Evolutionary conservation across 257 asterid genomes (phyloP).

Genomic region (Phtheirospermum japonicum): DNA sequence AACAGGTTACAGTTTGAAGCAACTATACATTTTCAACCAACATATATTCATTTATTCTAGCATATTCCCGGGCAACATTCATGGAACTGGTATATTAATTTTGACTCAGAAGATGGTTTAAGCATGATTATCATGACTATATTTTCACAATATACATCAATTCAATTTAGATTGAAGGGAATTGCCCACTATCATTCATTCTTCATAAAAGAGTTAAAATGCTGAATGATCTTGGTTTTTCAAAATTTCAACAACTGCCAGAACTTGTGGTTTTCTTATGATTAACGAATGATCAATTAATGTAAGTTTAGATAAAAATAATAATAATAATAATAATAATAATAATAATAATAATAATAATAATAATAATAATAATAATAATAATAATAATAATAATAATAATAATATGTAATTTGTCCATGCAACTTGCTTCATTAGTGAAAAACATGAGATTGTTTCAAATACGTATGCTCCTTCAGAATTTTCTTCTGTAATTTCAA

Average conservation of each 20-base stretch:
- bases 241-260: not conserved
- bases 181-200: not conserved
- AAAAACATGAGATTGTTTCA: no score
- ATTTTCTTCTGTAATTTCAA: not conserved
- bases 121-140: slow-evolving; percentile 12
- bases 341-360: no score
- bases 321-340: no score
- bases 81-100: slow-evolving; percentile 1
- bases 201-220: not conserved
- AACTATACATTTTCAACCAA: not conserved
- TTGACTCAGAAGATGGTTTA: not conserved
- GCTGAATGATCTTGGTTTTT: not conserved
- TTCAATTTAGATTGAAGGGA: not conserved
- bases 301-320: slow-evolving; percentile 7
- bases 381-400: slow-evolving; percentile 8
- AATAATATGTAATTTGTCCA: not conserved
- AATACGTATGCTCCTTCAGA: slow-evolving; percentile 6
- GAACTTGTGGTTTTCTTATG: not conserved
- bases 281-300: not conserved
- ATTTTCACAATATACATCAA: not conserved
- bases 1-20: not conserved
- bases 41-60: slow-evolving; percentile 9
- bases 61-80: not conserved
- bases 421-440: slow-evolving; percentile 9
- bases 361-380: no score